These are phyloP conservation scores for Hondaea fermentalgiana DNA, from an alignment of 108 stramenopile genomes.

Conservation along the genomic window DNA sequence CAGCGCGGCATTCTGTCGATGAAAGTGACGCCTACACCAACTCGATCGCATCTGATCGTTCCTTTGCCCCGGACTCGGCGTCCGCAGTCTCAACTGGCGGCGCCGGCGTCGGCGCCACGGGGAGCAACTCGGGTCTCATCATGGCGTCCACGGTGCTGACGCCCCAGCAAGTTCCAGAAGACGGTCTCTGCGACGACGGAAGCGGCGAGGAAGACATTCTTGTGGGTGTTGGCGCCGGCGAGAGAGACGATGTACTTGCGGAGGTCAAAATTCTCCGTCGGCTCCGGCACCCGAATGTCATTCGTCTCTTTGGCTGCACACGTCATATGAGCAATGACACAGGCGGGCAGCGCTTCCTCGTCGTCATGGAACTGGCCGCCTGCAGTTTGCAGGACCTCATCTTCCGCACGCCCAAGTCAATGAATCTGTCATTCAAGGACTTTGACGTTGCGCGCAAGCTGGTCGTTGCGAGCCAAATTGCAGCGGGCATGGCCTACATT, in stretches of 20 bases:
- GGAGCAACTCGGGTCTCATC: background rate
- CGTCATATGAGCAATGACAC: background rate
- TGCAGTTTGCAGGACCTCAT: background rate
- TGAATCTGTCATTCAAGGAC: background rate
- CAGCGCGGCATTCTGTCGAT: background rate
- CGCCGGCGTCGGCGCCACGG: background rate
- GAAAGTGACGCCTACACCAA: background rate
- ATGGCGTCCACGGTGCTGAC: background rate
- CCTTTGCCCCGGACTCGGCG: background rate
- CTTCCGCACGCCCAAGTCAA: background rate
- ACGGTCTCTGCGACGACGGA: background rate
- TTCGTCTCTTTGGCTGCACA: background rate
- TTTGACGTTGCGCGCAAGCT: background rate
- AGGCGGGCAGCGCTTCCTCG: background rate
- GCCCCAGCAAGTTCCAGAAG: background rate
- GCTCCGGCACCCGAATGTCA: background rate
- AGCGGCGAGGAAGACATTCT: background rate
- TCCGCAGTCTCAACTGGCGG: background rate
- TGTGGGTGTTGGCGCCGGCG: background rate
- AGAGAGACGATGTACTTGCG: background rate
- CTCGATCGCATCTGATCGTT: background rate
- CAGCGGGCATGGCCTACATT: background rate
- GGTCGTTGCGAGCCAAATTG: background rate
- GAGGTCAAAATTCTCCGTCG: background rate
- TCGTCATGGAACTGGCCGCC: constrained; percentile 5